Evolutionary conservation across 1,284 basidiomycete genomes (phyloP), one percentile per base, ranked within the genome.

Genomic region (Trichosporon coremiiforme): DNA sequence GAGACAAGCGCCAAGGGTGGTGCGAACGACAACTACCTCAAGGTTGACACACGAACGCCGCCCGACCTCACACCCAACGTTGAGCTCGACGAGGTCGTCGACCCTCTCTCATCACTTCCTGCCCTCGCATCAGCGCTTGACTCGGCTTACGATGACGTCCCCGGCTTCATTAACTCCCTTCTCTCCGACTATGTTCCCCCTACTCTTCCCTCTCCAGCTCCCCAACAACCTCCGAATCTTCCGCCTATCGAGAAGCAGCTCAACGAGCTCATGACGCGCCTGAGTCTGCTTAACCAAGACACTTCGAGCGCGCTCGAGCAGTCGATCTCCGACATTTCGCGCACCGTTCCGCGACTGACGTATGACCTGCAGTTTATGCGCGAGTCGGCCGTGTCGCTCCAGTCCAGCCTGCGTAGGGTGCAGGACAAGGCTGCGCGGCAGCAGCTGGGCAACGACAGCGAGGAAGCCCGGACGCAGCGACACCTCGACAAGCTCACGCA

Each of bases 321-420:
- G 74, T 88, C 89, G 63, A 94, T 98, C 71, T 90, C 93, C 78
- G 93, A 95, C 77, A 92, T 96, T 64, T 93, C 93, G 1, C 88
- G 93, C 65, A 89, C 90, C 4, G 90, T 95, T 10, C 93, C 95
- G 5, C 88, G 95, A 45, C 87, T 98, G 62, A 90, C 90, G 1
- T 97, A 96, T 79, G 95, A 97, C 82, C 86, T 98, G 22, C 94
- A 97, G 80, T 95, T 96, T 83, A 95, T 97, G 89, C 90, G 92
- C 64, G 95, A 97, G 79, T 90, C 90, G 45, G 93, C 94, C 0
- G 83, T 91, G 13, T 88, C 91, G 1, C 86, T 97, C 20, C 90
- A 91, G 74, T 84, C 83, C 25, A 84, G 88, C 7, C 84, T 95
- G 17, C 84, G 86, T 17, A 85, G 86, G 36, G 88, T 92, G 17